A percentile compares a stretch with the other conserved stretches of the same genome.
Conservation (phyloP, 2,329 filamentous ascomycete genomes). For the Colletotrichum sidae region DNA sequence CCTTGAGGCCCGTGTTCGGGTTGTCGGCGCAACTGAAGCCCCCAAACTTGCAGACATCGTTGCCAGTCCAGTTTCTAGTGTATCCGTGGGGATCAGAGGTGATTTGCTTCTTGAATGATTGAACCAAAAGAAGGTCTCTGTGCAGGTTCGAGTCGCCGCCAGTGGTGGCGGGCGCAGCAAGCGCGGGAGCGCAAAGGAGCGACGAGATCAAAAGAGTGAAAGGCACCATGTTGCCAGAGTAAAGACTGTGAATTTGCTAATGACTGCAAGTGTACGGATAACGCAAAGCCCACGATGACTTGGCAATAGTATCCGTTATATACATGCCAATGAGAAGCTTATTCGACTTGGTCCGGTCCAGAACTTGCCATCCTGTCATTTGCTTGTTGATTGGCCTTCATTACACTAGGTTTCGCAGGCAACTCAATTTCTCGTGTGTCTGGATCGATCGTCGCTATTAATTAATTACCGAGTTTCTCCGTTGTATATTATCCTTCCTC, state of each 20-base stretch:
- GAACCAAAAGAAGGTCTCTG: slow-evolving; percentile 12
- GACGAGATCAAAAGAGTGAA: slow-evolving; percentile 22
- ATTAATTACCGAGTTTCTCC: slow-evolving; percentile 9
- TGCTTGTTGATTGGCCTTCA: slow-evolving; percentile 5
- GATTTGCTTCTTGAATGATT: slow-evolving; percentile 14
- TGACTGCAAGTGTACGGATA: not conserved
- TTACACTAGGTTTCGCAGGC: slow-evolving; percentile 5
- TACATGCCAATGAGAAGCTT: not conserved
- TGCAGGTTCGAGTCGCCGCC: slow-evolving; percentile 5
- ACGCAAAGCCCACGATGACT: not conserved
- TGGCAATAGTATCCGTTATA: slow-evolving; percentile 7
- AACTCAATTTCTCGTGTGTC: slow-evolving; percentile 1
- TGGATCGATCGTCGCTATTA: not conserved
- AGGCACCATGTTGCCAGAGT: slow-evolving; percentile 2
- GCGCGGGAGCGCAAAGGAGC: slow-evolving; percentile 19
- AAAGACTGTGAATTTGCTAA: too few relatives aligned
- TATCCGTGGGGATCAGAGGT: slow-evolving; percentile 3
- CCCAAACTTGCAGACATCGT: slow-evolving; percentile 17
- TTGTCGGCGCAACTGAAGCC: slow-evolving; percentile 17
- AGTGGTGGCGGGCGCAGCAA: slow-evolving; percentile 3
- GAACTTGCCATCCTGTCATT: slow-evolving; percentile 1
- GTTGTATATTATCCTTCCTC: slow-evolving; percentile 2
- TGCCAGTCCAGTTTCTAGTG: slow-evolving; percentile 17
- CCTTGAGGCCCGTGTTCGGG: slow-evolving; percentile 8
- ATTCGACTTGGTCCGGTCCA: not conserved